Evolutionary conservation across 129 eudicot species (phyloP), one percentile per base, ranked within the genome.

Genomic region (Flaveria sonorensis): DNA sequence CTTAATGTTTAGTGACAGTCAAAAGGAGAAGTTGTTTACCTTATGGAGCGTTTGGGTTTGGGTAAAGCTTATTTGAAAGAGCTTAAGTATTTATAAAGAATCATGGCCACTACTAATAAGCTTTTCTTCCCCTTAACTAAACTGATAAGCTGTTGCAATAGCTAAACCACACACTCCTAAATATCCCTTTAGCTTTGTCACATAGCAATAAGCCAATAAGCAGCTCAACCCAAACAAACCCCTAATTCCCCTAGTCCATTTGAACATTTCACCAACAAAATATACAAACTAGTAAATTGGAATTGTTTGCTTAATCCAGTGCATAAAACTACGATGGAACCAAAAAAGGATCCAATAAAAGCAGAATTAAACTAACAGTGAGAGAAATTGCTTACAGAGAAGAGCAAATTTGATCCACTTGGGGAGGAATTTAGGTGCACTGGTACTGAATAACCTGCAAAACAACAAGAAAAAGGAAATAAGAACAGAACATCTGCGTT

Each of bases 371-470:
- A 18, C 28, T 12, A 45, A 9, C 19, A 18, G 10, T 21, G 60
- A 48, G 55, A 62, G 55, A 36, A 39, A 50, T 15, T 61, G 72
- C 83, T 79, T 50, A 79, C 83, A 72, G 83, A 23, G n/a, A n/a
- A 23, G 45, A 72, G n/a, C 18, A 73, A 36, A 51, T 71, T 48
- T 23, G 78, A 71, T 48, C 73, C 40, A 3, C 11, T 15, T 36
- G 83, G 68, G 42, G 78, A 50, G 9, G 78, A 50, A 64, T 62
- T 72, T 3, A 79, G 59, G 78, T 64, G 73, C 36, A 79, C 15
- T 72, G 73, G 78, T 39, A 40, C 66, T 18, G 83, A 40, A 72
- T 62, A 62, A 79, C 77, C 77, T 79, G 70, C 62, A 57, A 42
- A 68, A n/a, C 14, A n/a, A 20, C 21, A 62, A 42, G 13, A 39